phyloP scores from a whole-genome alignment of 2,329 filamentous ascomycete species.

The Aspergillus carbonarius region DNA sequence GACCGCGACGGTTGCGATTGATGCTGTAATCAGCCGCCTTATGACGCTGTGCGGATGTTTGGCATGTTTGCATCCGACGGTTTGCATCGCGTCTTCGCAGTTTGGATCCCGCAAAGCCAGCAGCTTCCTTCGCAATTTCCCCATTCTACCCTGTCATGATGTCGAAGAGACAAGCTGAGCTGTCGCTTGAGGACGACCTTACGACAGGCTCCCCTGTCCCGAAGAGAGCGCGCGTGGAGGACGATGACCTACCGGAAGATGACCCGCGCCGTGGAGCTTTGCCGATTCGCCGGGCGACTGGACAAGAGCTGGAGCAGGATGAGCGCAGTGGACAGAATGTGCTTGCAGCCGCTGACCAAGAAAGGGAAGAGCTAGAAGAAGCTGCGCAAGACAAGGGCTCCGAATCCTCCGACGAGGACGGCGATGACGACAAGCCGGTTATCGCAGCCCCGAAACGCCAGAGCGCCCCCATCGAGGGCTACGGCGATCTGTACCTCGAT shows the following conservation, averaged over 20 bases:
- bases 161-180: slow-evolving; percentile 50
- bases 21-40: slow-evolving; percentile 1
- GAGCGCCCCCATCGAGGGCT: slow-evolving; percentile 77
- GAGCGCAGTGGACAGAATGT: slow-evolving; percentile 37
- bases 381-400: slow-evolving; percentile 24
- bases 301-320: slow-evolving; percentile 36
- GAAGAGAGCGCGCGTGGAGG: slow-evolving; percentile 46
- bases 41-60: slow-evolving; percentile 23
- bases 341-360: slow-evolving; percentile 65
- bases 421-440: slow-evolving; percentile 39
- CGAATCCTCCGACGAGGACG: slow-evolving; percentile 35
- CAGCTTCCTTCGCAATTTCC: slow-evolving; percentile 9
- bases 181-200: slow-evolving; percentile 39
- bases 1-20: neutral
- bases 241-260: slow-evolving; percentile 27
- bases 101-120: slow-evolving; percentile 20
- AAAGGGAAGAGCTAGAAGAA: slow-evolving; percentile 56
- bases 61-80: slow-evolving; percentile 27
- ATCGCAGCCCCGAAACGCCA: slow-evolving; percentile 58
- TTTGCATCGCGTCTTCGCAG: slow-evolving; percentile 19
- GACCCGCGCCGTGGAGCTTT: slow-evolving; percentile 25
- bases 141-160: slow-evolving; percentile 31
- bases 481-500: slow-evolving; percentile 94
- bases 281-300: slow-evolving; percentile 26
- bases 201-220: slow-evolving; percentile 41